Percentiles rank a stretch among this genome's conserved stretches.
Conservation (phyloP, 257 asterid genomes). For the Lantana camara region DNA sequence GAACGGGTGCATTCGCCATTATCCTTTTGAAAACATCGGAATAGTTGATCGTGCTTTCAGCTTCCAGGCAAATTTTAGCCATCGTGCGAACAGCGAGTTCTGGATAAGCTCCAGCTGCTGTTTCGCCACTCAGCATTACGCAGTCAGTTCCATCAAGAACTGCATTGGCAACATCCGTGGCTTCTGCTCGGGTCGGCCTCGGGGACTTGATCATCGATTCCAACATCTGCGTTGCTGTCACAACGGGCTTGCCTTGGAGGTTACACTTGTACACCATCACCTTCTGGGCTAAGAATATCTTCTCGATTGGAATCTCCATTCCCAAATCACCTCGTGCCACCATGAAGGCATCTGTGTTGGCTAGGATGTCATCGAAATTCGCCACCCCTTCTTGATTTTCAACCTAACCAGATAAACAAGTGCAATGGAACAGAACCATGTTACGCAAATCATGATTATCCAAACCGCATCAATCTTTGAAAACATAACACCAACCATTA, state of each 20-base stretch:
- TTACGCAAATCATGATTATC: neutral
- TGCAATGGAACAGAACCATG: constrained; percentile 5
- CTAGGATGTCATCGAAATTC: constrained; percentile 78
- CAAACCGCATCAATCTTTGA: neutral
- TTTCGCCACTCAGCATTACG: constrained; percentile 93
- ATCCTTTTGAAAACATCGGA: constrained; percentile 71
- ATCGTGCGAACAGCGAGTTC: constrained; percentile 85
- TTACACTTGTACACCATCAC: constrained; percentile 91
- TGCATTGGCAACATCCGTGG: constrained; percentile 91
- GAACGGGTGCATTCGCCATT: constrained; percentile 77
- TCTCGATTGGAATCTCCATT: constrained; percentile 91
- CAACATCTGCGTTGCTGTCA: constrained; percentile 91
- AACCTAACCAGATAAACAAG: constrained; percentile 42
- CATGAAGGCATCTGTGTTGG: constrained; percentile 90
- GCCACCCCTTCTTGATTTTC: constrained; percentile 97
- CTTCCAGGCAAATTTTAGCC: constrained; percentile 86
- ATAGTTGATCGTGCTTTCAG: constrained; percentile 79
- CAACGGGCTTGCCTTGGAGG: constrained; percentile 91
- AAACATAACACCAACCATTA: neutral
- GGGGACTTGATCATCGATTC: constrained; percentile 96
- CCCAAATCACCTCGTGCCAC: constrained; percentile 93
- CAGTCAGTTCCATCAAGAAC: constrained; percentile 93
- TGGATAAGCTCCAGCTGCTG: constrained; percentile 96
- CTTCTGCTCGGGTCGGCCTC: constrained; percentile 90
- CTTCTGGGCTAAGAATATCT: constrained; percentile 85